These are phyloP conservation scores for Geoglossum glabrum DNA, from an alignment of 495 filamentous ascomycete genomes.

Conservation along the genomic window DNA sequence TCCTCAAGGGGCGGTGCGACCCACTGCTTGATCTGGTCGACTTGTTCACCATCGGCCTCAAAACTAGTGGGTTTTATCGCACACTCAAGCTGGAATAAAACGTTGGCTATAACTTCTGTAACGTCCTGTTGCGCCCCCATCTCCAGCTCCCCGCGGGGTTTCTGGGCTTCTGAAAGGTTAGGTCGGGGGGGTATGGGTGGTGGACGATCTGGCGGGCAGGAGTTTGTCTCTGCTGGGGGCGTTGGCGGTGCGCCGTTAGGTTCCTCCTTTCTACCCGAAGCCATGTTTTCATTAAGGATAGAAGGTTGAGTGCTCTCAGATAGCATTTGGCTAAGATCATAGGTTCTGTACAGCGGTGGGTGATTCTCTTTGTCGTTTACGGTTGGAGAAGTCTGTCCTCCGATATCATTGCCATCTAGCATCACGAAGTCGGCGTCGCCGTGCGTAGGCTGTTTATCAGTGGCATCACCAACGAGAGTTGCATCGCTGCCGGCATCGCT, in stretches of 20 bases:
- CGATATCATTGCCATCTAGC: slow-evolving; percentile 8
- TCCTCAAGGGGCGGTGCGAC: slow-evolving; percentile 7
- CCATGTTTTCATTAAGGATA: slow-evolving; percentile 9
- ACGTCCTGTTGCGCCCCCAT: slow-evolving; percentile 70
- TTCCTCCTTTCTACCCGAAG: background rate
- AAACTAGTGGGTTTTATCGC: slow-evolving; percentile 50
- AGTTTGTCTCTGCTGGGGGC: background rate
- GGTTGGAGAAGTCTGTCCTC: background rate
- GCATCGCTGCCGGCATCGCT: slow-evolving; percentile 23
- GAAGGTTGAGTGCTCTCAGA: background rate
- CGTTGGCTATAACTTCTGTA: slow-evolving; percentile 82
- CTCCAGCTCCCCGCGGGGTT: slow-evolving; percentile 31
- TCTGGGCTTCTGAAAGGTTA: slow-evolving; percentile 16
- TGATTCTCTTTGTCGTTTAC: slow-evolving; percentile 26
- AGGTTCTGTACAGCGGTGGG: slow-evolving; percentile 14
- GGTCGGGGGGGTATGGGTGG: slow-evolving; percentile 22
- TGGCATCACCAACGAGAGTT: slow-evolving; percentile 28
- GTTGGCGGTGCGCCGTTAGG: slow-evolving; percentile 1
- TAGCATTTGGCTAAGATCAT: background rate
- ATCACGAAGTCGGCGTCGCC: slow-evolving; percentile 15
- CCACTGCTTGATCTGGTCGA: slow-evolving; percentile 54
- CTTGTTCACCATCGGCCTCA: slow-evolving; percentile 47
- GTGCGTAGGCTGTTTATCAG: slow-evolving; percentile 11
- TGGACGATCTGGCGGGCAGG: slow-evolving; percentile 14
- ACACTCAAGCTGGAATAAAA: slow-evolving; percentile 72